phyloP scores from a whole-genome alignment of 129 eudicot species.

The Artemisia argyi region DNA sequence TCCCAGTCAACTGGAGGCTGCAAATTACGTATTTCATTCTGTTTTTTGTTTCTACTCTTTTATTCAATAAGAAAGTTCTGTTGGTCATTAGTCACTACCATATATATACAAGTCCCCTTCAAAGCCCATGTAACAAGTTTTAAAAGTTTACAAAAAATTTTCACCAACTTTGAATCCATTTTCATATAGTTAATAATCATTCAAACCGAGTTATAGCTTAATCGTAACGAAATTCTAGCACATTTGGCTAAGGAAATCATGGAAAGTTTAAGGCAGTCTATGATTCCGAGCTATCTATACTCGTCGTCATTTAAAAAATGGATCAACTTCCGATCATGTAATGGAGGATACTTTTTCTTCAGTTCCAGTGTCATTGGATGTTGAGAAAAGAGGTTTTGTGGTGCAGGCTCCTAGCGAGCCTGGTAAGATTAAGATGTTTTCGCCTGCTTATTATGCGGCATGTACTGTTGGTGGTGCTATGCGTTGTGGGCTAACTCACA shows the following conservation, averaged over 20 bases:
- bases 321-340: conserved; percentile 13
- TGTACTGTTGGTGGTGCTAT: conserved; percentile 67
- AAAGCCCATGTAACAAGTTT: background rate
- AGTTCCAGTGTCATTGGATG: background rate
- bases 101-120: conserved; percentile 1
- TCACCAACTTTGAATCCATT: background rate
- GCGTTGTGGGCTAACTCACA: conserved; percentile 72
- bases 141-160: background rate
- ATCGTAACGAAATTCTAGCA: background rate
- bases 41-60: background rate
- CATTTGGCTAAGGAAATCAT: conserved; percentile 16
- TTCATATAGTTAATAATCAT: conserved; percentile 3
- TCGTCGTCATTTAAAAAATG: conserved; percentile 17
- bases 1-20: conserved; percentile 19
- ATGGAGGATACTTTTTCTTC: background rate
- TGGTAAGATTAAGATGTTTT: conserved; percentile 57
- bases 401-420: conserved; percentile 69
- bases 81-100: background rate
- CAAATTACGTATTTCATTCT: background rate
- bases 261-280: conserved; percentile 37
- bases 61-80: background rate
- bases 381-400: conserved; percentile 34
- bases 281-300: conserved; percentile 69
- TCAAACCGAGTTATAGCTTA: background rate
- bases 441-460: conserved; percentile 70